Base-by-base conservation (phyloP, 2,329 filamentous ascomycete genomes). In the Talaromyces sp. region DNA sequence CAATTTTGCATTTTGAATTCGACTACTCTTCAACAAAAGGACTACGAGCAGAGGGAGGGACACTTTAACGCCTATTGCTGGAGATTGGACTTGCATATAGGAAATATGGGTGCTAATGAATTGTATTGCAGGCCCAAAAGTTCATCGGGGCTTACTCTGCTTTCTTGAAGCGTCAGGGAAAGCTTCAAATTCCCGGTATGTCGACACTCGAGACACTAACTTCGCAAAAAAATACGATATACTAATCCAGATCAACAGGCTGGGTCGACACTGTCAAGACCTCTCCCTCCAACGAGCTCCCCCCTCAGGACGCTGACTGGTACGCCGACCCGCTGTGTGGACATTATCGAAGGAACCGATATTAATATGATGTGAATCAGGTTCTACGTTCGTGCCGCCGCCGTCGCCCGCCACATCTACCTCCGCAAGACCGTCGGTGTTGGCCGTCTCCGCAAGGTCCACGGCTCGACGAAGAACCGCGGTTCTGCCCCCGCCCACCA, bases 221-320 rank as follows among this genome's bases (percentile, higher is more conserved):
- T 48, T 21, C 54, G 43, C 50, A 50, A 27, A 29, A 29, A n/a
- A 35, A 24, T 26, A 14, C 21, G 3, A 12, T 51, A 24, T 46
- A 11, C 38, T 55, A 60, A 57, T 43, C 19, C 21, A 2, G 43
- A 31, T 14, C 21, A 31, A 59, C 59, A 95, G 92, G 91, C 85
- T 97, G 93, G 93, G 93, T 97, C 80, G 94, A 99, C 80, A 97
- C 93, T 76, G 94, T 97, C 84, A 99, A 99, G 90, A 97, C 93
- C 72, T 93, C 91, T 75, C 86, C 88, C 78, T 89, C 90, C 79
- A 96, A 96, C 83, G 94, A 99, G 85, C 90, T 99, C 72, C 93
- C 93, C 75, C 94, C 93, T 75, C 92, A 97, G 87, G 89, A 92
- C 80, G 91, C 92, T 78, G 94, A 99, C 87, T 99, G 94, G 94